Base-by-base conservation (phyloP, 2,329 filamentous ascomycete genomes). In the Tolypocladium tundrense region DNA sequence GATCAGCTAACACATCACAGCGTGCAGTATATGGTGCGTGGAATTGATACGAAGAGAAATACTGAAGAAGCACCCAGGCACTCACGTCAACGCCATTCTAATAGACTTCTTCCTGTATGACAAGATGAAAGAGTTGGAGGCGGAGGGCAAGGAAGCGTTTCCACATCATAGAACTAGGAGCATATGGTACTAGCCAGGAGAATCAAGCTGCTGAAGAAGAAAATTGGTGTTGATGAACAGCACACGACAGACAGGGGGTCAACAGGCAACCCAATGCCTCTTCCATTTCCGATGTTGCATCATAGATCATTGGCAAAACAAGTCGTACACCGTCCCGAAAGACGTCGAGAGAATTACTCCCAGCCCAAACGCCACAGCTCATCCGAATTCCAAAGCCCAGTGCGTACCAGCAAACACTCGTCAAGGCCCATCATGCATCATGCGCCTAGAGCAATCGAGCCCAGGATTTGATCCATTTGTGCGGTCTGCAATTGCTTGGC, bases 51-150 rank as follows among this genome's bases (percentile, higher is more conserved):
- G 86, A 56, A 82, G 88, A 40, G 90, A 97, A 70, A 97, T 99
- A 55, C 68, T 86, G 58, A 81, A 79, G 52, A 73, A 83, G 16
- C 85, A 97, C 66, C 89, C 91, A 1, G 85, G 87, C 11, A 80
- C 86, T 1, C 78, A 83, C 56, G 73, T 87, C 64, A 99, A 99
- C 69, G 92, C 94, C 33, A 90, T 97, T 43, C 73, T 99, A 65
- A 94, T 99, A 62, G 94, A 99, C 72, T 99, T 97, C 74, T 96
- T 97, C 72, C 77, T 99, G 57, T 99, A 99, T 69, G 94, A 99
- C 74, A 85, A 88, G 21, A 91, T 94, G 75, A 99, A 97, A 72
- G 88, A 91, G 68, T 72, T 88, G 69, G 93, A 97, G 71, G 77
- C 75, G 0, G 70, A 77, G 63, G 77, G 85, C 56, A 71, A 79